phyloP scores from a whole-genome alignment of 345 rosid species.

The Pugionium dolabratum region DNA sequence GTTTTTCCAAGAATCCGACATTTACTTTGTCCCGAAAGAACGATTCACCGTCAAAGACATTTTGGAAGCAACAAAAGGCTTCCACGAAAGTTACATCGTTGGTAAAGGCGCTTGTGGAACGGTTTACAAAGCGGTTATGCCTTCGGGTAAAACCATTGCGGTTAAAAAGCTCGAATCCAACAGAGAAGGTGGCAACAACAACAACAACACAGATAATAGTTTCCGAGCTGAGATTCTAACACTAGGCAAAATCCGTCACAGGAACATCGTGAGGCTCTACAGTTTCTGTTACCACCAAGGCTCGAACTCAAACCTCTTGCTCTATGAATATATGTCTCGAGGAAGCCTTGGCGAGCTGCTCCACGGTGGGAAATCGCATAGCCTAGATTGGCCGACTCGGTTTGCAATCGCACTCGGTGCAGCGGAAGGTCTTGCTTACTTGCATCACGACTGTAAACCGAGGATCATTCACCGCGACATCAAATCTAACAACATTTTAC shows the following conservation, averaged over 20 bases:
- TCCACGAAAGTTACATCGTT: constrained; percentile 73
- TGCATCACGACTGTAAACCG: constrained; percentile 96
- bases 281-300: constrained; percentile 87
- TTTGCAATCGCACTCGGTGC: constrained; percentile 89
- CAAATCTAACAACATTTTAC: constrained; percentile 87
- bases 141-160: constrained; percentile 67
- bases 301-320: constrained; percentile 83
- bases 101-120: constrained; percentile 97
- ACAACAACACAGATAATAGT: constrained; percentile 72
- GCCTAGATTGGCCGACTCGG: constrained; percentile 79
- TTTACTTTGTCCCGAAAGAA: constrained; percentile 80
- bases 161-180: constrained; percentile 79
- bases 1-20: constrained; percentile 53
- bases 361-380: constrained; percentile 56
- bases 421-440: constrained; percentile 93
- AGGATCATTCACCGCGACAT: constrained; percentile 93
- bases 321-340: constrained; percentile 80
- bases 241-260: constrained; percentile 87
- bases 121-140: constrained; percentile 82
- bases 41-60: constrained; percentile 87
- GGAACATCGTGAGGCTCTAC: constrained; percentile 90
- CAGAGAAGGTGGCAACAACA: constrained; percentile 71
- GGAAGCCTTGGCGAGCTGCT: constrained; percentile 93
- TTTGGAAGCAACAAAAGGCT: constrained; percentile 71
- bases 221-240: constrained; percentile 89